phyloP scores from a whole-genome alignment of 2,329 filamentous ascomycete genomes.

The Myriosclerotinia scirpicola region DNA sequence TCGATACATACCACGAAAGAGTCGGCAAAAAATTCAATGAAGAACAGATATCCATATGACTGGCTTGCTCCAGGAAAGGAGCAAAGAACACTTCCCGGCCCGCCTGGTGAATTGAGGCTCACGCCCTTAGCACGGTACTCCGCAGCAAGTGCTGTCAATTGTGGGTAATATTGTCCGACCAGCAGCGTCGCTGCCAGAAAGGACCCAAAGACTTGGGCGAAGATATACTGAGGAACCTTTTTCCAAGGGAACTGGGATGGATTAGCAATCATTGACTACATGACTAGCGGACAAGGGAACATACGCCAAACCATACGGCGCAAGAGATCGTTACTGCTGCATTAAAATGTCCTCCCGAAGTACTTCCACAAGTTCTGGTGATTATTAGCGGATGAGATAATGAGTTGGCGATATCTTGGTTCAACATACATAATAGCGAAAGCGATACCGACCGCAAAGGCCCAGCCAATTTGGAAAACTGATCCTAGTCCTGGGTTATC shows the following conservation, averaged over 20 bases:
- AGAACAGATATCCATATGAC: slow-evolving; percentile 55
- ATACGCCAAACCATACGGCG: slow-evolving; percentile 52
- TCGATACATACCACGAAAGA: slow-evolving; percentile 47
- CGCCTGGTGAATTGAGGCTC: slow-evolving; percentile 47
- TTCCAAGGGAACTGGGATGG: slow-evolving; percentile 51
- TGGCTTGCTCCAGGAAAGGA: slow-evolving; percentile 52
- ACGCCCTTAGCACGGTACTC: slow-evolving; percentile 37
- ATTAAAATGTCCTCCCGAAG: slow-evolving; percentile 57
- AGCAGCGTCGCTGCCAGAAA: slow-evolving; percentile 56
- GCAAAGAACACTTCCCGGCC: slow-evolving; percentile 56
- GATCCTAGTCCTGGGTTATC: slow-evolving; percentile 49
- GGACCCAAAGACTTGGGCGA: slow-evolving; percentile 55
- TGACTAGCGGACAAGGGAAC: background rate
- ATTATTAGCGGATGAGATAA: background rate
- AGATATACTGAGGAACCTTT: slow-evolving; percentile 58
- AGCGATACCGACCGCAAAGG: slow-evolving; percentile 57
- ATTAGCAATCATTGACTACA: background rate
- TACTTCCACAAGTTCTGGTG: slow-evolving; percentile 48
- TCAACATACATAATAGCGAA: slow-evolving; percentile 52
- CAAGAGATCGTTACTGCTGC: slow-evolving; percentile 51
- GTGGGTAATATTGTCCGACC: slow-evolving; percentile 56
- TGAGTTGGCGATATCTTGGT: background rate
- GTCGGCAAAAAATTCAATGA: slow-evolving; percentile 60
- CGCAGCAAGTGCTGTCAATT: slow-evolving; percentile 47
- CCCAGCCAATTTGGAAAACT: slow-evolving; percentile 56